Conservation (phyloP, 345 rosid species). For the Geranium brycei region DNA sequence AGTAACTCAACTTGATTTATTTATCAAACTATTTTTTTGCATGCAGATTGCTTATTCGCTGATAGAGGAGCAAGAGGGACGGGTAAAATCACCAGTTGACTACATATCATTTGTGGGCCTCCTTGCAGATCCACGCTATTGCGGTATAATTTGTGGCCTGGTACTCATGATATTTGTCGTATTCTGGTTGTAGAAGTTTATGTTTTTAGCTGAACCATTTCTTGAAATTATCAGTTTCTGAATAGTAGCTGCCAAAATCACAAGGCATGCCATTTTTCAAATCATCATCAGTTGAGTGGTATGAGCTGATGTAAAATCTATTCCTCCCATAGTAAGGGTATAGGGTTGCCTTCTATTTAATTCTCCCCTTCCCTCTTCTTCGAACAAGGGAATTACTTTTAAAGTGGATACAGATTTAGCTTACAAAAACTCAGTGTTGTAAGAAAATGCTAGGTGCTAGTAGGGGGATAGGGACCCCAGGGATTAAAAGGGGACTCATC, state of each 20-base stretch:
- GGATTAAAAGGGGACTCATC: too few relatives aligned
- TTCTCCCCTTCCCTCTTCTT: too few relatives aligned
- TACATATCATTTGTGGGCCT: slow-evolving; percentile 90
- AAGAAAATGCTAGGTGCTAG: too few relatives aligned
- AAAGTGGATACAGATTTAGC: too few relatives aligned
- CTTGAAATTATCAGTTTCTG: background rate
- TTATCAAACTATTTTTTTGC: background rate
- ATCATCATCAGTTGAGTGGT: too few relatives aligned
- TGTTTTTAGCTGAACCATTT: background rate
- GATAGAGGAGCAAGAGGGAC: slow-evolving; percentile 88
- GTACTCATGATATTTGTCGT: slow-evolving; percentile 19
- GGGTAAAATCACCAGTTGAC: slow-evolving; percentile 41
- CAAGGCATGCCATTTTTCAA: too few relatives aligned
- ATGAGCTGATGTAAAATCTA: too few relatives aligned
- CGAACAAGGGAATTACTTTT: too few relatives aligned
- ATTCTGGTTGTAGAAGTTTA: slow-evolving; percentile 7
- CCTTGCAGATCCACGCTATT: slow-evolving; percentile 92
- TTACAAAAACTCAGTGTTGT: too few relatives aligned
- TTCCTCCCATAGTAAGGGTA: too few relatives aligned
- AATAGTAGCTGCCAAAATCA: background rate
- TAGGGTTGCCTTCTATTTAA: too few relatives aligned
- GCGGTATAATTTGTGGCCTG: slow-evolving; percentile 48
- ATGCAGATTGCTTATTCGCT: slow-evolving; percentile 74
- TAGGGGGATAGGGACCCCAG: too few relatives aligned
- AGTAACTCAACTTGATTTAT: background rate